Evolutionary conservation across 73 alveolate genomes (phyloP).

Genomic region (Paramecium pentaurelia): DNA sequence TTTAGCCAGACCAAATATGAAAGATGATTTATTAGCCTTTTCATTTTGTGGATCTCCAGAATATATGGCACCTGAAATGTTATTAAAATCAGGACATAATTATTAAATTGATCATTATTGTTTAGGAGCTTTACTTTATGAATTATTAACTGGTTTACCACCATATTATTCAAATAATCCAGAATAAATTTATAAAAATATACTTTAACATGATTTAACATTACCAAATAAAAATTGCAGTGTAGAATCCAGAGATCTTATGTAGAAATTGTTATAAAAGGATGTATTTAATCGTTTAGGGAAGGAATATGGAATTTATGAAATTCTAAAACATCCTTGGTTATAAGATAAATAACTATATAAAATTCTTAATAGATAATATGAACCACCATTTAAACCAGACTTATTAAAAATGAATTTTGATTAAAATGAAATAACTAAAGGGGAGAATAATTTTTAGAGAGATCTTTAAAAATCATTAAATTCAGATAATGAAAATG

Average conservation of each 20-base stretch:
- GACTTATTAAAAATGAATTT: constrained; percentile 30
- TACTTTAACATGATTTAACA: constrained; percentile 42
- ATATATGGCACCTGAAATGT: constrained; percentile 73
- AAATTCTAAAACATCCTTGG: constrained; percentile 61
- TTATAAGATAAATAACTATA: not conserved
- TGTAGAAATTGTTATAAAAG: constrained; percentile 73
- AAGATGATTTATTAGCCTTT: constrained; percentile 49
- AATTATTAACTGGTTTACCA: constrained; percentile 67
- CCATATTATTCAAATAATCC: constrained; percentile 62
- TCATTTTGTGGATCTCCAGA: constrained; percentile 79
- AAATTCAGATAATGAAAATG: not conserved
- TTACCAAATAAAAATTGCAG: constrained; percentile 43
- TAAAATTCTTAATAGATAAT: constrained; percentile 25
- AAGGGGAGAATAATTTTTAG: constrained; percentile 46
- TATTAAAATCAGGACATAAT: constrained; percentile 64
- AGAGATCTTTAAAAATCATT: constrained; percentile 18
- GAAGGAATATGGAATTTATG: constrained; percentile 57
- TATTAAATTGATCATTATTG: constrained; percentile 65
- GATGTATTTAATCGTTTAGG: constrained; percentile 87
- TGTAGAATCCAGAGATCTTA: constrained; percentile 66
- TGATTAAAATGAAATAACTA: constrained; percentile 35
- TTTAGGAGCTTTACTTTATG: constrained; percentile 71
- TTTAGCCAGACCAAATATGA: constrained; percentile 63
- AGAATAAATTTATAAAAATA: constrained; percentile 59
- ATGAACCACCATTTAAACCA: constrained; percentile 60